Base-by-base conservation (phyloP, 768 basidiomycete species). In the Agrocybe pediades region DNA sequence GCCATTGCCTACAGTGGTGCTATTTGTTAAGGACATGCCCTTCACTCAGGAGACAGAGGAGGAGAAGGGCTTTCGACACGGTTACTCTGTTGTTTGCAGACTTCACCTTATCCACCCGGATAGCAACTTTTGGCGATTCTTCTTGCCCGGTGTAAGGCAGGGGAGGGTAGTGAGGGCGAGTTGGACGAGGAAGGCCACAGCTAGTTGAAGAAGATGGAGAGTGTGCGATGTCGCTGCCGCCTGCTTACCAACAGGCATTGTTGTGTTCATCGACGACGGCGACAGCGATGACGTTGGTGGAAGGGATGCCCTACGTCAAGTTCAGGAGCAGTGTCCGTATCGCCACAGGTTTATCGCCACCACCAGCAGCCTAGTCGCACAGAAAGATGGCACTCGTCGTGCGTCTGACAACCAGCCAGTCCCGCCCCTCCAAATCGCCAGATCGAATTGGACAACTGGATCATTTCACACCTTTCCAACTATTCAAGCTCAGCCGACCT, bases 41-140 rank as follows among this genome's bases (percentile, higher is more conserved):
- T n/a, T n/a, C n/a, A n/a, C n/a, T n/a, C n/a, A n/a, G n/a, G n/a
- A n/a, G n/a, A n/a, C n/a, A n/a, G n/a, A n/a, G n/a, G n/a, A n/a
- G n/a, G n/a, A n/a, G n/a, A n/a, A n/a, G n/a, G n/a, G n/a, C n/a
- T 49, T 46, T 47, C 36, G n/a, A 33, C 21, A 29, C 60, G 50
- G 44, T 56, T 49, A n/a, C 57, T 42, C 40, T 40, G 43, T 1
- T 69, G 74, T 33, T 49, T 58, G 1, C 78, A 80, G 0, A 78
- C 0, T 82, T 81, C 0, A 79, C 83, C 0, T 79, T 82, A 1
- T 81, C 82, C n/a, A 62, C 73, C 15, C 67, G 74, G 21, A 83
- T 83, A 0, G 76, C 74, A 2, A 81, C 81, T 0, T 87, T 86
- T n/a, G n/a, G n/a, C n/a, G n/a, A n/a, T n/a, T n/a, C n/a, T n/a